A percentile compares a stretch with the other conserved stretches of the same genome.
Conservation (phyloP, 75 land plant genomes). For the Selaginella moellendorffii region DNA sequence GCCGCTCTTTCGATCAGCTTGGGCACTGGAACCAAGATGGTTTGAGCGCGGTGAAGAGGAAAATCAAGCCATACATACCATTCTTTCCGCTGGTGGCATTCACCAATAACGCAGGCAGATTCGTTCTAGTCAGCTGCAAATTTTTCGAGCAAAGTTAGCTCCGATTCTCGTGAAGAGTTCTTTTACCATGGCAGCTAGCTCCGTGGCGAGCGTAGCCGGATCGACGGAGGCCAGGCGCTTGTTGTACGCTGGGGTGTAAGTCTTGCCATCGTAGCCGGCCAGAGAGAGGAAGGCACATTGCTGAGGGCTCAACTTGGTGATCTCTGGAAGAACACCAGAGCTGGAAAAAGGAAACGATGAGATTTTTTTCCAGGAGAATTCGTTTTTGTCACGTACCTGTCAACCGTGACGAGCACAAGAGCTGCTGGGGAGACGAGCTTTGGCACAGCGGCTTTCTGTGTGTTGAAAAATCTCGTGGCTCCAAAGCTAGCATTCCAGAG, state of each 20-base stretch:
- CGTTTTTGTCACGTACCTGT: too few relatives aligned
- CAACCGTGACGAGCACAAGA: constrained; percentile 33
- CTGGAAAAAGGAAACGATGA: constrained; percentile 32
- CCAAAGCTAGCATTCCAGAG: constrained; percentile 37
- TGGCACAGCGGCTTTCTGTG: constrained; percentile 17
- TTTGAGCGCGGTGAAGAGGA: neutral
- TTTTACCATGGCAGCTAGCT: constrained; percentile 31
- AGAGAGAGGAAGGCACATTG: constrained; percentile 59
- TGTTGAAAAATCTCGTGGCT: constrained; percentile 32
- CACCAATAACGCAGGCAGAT: constrained; percentile 31
- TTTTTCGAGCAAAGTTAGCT: neutral
- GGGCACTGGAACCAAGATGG: constrained; percentile 30
- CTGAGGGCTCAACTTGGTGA: constrained; percentile 47
- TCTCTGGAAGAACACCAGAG: constrained; percentile 40
- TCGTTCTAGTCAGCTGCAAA: constrained; percentile 31
- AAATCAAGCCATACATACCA: constrained; percentile 1
- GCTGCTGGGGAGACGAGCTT: constrained; percentile 38
- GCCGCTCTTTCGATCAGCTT: constrained; percentile 32
- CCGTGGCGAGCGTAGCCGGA: constrained; percentile 43
- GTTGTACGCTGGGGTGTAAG: constrained; percentile 39
- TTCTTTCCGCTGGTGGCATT: constrained; percentile 33
- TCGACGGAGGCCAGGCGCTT: constrained; percentile 39
- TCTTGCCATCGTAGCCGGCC: constrained; percentile 56
- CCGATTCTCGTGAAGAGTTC: neutral
- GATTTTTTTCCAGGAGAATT: too few relatives aligned